Evolutionary conservation across 1,284 basidiomycete genomes (phyloP).

Genomic region (Ustilago crameri): DNA sequence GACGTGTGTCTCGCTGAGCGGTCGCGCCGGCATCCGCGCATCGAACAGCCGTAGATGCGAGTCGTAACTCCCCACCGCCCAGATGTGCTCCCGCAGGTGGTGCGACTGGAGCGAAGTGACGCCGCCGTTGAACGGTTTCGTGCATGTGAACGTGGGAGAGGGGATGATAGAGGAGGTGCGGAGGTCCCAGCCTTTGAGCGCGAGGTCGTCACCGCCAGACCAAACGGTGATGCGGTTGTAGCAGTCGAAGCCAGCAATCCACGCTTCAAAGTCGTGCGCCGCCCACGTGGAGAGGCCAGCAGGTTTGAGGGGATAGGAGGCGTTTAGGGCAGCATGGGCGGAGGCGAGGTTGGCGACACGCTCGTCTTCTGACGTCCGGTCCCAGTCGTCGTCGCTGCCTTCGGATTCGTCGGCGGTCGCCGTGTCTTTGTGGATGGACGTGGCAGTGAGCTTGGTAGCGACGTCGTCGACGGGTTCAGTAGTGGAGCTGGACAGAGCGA

Average conservation of each 20-base stretch:
- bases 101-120: constrained; percentile 90
- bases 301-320: constrained; percentile 21
- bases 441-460: neutral
- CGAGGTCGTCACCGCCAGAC: constrained; percentile 93
- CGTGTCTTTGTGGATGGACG: constrained; percentile 18
- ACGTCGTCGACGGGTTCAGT: constrained; percentile 6
- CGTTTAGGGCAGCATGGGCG: constrained; percentile 25
- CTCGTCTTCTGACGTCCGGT: constrained; percentile 34
- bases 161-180: constrained; percentile 53
- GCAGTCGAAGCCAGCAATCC: constrained; percentile 90
- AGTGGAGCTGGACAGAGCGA: constrained; percentile 8
- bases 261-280: constrained; percentile 93
- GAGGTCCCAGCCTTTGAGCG: constrained; percentile 88
- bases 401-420: constrained; percentile 9
- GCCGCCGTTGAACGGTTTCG: constrained; percentile 85
- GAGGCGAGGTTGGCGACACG: constrained; percentile 7
- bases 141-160: constrained; percentile 77
- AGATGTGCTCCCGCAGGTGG: constrained; percentile 79
- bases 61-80: constrained; percentile 96
- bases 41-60: constrained; percentile 85
- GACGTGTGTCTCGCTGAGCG: constrained; percentile 76
- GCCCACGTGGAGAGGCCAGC: constrained; percentile 73
- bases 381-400: constrained; percentile 33
- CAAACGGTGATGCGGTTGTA: constrained; percentile 77
- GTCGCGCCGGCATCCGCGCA: constrained; percentile 75